Percentiles rank a stretch among this genome's conserved stretches.
phyloP scores from a whole-genome alignment of 257 asterid genomes.

The Verbascum thapsus region DNA sequence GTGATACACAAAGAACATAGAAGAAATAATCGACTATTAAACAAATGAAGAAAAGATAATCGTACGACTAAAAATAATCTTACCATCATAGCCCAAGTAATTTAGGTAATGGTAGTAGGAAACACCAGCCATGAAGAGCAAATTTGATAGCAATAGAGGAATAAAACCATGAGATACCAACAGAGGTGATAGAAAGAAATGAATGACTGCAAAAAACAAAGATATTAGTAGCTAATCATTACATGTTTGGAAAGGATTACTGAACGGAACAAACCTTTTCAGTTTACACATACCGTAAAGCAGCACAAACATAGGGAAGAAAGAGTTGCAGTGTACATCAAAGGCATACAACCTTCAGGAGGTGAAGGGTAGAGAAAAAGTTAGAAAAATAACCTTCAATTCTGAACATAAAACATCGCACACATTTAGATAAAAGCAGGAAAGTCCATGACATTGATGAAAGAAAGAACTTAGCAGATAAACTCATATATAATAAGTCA shows the following conservation, averaged over 20 bases:
- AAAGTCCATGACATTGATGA: neutral
- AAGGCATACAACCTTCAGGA: constrained; percentile 94
- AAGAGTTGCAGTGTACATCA: constrained; percentile 99
- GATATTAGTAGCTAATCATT: constrained; percentile 29
- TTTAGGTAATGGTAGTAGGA: constrained; percentile 96
- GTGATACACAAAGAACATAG: constrained; percentile 4
- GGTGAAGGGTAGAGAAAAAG: constrained; percentile 24
- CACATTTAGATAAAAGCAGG: constrained; percentile 3
- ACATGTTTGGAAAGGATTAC: constrained; percentile 22
- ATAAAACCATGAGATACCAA: constrained; percentile 94
- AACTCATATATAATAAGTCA: too few species aligned
- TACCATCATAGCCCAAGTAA: constrained; percentile 94
- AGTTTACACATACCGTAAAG: constrained; percentile 66
- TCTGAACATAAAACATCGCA: constrained; percentile 18
- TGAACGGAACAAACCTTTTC: neutral
- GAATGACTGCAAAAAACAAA: constrained; percentile 61
- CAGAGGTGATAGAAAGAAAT: constrained; percentile 88
- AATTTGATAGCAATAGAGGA: constrained; percentile 80
- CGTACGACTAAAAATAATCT: constrained; percentile 34
- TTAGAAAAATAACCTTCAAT: constrained; percentile 37
- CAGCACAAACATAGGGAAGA: constrained; percentile 91
- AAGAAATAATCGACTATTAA: neutral
- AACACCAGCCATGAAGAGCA: constrained; percentile 91
- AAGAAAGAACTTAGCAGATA: constrained; percentile 10
- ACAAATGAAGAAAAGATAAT: constrained; percentile 16